Evolutionary conservation across 2,329 filamentous ascomycete species (phyloP).

Genomic region (Trichoderma guizhouense): DNA sequence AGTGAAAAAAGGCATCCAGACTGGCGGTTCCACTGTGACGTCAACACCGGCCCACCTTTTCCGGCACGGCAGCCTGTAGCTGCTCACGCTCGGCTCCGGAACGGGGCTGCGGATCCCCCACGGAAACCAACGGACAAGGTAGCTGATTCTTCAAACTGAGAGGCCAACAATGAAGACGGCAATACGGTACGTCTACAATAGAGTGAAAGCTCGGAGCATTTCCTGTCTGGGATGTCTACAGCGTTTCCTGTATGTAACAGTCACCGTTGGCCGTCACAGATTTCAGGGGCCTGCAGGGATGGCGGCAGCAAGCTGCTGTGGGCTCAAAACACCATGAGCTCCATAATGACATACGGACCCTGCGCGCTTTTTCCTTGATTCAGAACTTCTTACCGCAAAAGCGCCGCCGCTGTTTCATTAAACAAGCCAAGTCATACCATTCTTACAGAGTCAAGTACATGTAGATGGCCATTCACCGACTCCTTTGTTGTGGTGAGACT

Average conservation of each 20-base stretch:
- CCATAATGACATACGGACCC: slow-evolving; percentile 6
- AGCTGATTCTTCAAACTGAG: neutral
- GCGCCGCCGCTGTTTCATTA: neutral
- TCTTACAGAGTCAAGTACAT: neutral
- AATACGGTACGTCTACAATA: neutral
- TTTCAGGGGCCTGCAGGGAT: neutral
- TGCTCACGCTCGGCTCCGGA: slow-evolving; percentile 28
- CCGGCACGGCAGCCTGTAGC: slow-evolving; percentile 29
- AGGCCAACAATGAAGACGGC: neutral
- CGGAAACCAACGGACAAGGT: slow-evolving; percentile 11
- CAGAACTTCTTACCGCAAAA: neutral
- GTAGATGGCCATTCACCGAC: neutral
- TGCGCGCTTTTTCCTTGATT: neutral
- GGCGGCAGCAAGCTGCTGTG: neutral
- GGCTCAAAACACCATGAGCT: neutral
- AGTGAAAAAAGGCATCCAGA: neutral
- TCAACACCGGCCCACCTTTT: slow-evolving; percentile 24
- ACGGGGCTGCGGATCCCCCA: slow-evolving; percentile 2
- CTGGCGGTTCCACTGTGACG: slow-evolving; percentile 28
- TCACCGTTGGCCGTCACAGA: neutral
- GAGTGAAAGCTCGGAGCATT: neutral
- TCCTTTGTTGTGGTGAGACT: neutral
- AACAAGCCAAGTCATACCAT: neutral
- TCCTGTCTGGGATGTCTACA: neutral
- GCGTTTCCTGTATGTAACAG: neutral